Conservation (phyloP, 345 rosid genomes). For the Microcos paniculata region DNA sequence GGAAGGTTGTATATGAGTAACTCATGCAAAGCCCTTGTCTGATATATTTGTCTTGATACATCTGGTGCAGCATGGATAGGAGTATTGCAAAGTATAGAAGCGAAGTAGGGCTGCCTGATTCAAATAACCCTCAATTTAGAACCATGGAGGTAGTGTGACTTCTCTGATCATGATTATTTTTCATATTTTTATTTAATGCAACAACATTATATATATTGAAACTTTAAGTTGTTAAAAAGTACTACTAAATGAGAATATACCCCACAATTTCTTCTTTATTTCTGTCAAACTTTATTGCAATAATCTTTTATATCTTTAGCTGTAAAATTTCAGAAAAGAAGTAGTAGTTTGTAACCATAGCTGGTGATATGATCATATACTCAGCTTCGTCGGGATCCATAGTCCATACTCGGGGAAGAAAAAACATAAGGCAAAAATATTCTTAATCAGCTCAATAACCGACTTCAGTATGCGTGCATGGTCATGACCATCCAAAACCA, state of each 20-base stretch:
- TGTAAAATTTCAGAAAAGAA: neutral
- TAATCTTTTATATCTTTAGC: neutral
- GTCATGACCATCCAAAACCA: neutral
- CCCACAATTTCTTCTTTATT: neutral
- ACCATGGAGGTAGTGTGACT: conserved; percentile 42
- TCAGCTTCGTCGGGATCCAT: neutral
- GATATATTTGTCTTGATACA: neutral
- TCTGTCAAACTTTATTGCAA: neutral
- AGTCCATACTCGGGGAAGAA: neutral
- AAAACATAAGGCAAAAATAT: neutral
- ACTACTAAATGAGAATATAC: too few relatives aligned
- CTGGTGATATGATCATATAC: neutral
- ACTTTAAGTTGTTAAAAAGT: neutral
- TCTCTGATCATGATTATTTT: neutral
- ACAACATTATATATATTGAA: neutral
- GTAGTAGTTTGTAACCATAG: neutral
- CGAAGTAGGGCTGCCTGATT: conserved; percentile 34
- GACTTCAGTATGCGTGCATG: neutral
- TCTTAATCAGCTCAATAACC: neutral
- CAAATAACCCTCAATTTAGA: conserved; percentile 22
- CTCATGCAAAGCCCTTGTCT: neutral
- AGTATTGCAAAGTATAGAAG: conserved; percentile 41
- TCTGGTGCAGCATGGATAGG: conserved; percentile 42
- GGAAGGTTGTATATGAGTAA: neutral
- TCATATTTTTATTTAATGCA: too few relatives aligned